Conservation (phyloP, 2,329 filamentous ascomycete genomes). For the Colletotrichum spinosum region DNA sequence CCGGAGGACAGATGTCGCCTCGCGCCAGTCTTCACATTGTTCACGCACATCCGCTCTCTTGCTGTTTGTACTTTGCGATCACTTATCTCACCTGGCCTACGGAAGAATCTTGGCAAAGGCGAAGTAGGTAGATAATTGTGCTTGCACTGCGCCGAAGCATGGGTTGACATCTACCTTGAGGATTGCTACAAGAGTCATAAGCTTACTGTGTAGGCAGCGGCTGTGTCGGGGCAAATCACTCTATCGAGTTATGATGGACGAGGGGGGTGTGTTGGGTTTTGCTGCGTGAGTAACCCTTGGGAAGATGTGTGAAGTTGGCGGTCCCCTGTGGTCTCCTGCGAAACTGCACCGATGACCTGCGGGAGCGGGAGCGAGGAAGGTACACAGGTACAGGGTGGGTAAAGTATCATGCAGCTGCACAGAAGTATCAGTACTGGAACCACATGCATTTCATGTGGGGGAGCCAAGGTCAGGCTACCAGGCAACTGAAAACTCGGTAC, state of each 20-base stretch:
- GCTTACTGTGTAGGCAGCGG: background rate
- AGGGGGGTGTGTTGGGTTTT: constrained; percentile 36
- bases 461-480: background rate
- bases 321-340: constrained; percentile 29
- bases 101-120: too few species aligned
- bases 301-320: constrained; percentile 36
- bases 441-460: background rate
- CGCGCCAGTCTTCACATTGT: too few species aligned
- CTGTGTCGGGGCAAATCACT: constrained; percentile 11
- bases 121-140: too few species aligned
- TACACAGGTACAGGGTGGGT: constrained; percentile 33
- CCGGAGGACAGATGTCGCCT: constrained; percentile 1
- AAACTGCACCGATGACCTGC: constrained; percentile 31
- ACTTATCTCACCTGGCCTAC: too few species aligned
- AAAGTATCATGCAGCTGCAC: constrained; percentile 33
- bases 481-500: constrained; percentile 8
- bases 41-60: too few species aligned
- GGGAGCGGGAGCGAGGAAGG: constrained; percentile 21
- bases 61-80: too few species aligned
- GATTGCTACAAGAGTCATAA: too few species aligned
- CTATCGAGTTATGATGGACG: constrained; percentile 18
- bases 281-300: constrained; percentile 34
- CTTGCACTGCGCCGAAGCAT: too few species aligned
- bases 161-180: too few species aligned
- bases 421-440: constrained; percentile 20